Base-by-base conservation (phyloP, 140 eudicot species). In the Oenanthe javanica region DNA sequence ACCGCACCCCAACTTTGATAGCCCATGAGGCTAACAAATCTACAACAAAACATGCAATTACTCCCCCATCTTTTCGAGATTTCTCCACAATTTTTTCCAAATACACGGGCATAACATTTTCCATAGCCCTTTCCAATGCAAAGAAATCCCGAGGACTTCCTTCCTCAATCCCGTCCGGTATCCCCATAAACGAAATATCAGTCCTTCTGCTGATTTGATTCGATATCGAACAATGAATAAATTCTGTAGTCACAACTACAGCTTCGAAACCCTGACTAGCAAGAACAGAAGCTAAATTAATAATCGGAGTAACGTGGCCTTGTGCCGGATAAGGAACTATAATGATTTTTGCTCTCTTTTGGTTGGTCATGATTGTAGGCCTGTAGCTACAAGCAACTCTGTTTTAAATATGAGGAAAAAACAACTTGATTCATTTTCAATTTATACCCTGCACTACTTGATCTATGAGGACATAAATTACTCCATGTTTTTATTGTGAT, bases 231-330 rank as follows among this genome's bases (percentile, higher is more conserved):
- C 75, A 85, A 90, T 89, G 97, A 83, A 93, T 89, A 87, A 93
- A 91, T 74, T 88, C 93, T 4, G 97, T 92, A 6, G 83, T 83
- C 19, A 93, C 81, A 5, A 93, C 75, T 82, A 93, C 90, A 46
- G 97, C 91, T 15, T 82, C 75, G 54, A 91, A 86, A 9, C 88
- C 89, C 16, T 55, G 86, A 81, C 8, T 69, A 77, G 79, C 45
- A 18, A 93, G 78, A 71, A 83, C 79, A 27, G 89, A 80, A 10
- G 97, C 98, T 23, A 93, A 79, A 64, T 89, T 87, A 23, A 93
- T 88, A 87, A 93, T 93, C 76, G 98, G 98, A 13, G 95, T 93
- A 3, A 93, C 96, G 46, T 93, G 98, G 27, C 98, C 98, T 82
- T 91, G 97, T 61, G 98, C 98, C 43, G 98, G 98, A 77, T 91